A percentile compares a stretch with the other conserved stretches of the same genome.
phyloP scores from a whole-genome alignment of 768 basidiomycete species.

The Suillus clintonianus region DNA sequence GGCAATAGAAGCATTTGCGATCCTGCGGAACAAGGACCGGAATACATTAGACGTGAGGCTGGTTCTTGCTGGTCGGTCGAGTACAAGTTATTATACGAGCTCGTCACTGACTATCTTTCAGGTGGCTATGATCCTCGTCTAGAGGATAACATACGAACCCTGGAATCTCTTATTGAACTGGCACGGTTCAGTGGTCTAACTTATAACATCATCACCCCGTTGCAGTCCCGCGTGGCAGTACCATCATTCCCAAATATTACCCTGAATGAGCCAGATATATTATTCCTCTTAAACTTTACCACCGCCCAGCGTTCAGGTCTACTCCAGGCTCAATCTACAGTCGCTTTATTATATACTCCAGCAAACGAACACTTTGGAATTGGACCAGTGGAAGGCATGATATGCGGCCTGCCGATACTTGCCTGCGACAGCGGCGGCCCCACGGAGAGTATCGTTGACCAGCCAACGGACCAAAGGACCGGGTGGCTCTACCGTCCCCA shows the following conservation, averaged over 20 bases:
- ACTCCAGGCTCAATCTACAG: conserved; percentile 63
- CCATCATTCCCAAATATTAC: conserved; percentile 45
- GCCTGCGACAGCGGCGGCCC: conserved; percentile 90
- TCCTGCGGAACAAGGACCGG: conserved; percentile 38
- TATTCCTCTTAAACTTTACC: conserved; percentile 93
- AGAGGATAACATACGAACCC: conserved; percentile 77
- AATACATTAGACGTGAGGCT: conserved; percentile 53
- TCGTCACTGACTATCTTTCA: conserved; percentile 26
- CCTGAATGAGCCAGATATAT: conserved; percentile 53
- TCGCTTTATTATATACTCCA: conserved; percentile 89
- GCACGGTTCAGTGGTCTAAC: conserved; percentile 47
- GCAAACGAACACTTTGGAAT: conserved; percentile 97
- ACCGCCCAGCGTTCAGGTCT: conserved; percentile 82
- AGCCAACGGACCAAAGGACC: conserved; percentile 49
- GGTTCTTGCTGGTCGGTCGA: conserved; percentile 67
- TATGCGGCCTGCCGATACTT: conserved; percentile 85
- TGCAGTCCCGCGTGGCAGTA: conserved; percentile 37
- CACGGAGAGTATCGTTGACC: conserved; percentile 76
- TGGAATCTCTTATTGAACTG: conserved; percentile 57
- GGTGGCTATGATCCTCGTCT: conserved; percentile 91
- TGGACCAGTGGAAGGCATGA: conserved; percentile 93
- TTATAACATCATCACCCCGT: conserved; percentile 56
- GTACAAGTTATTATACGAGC: background rate
- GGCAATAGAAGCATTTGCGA: conserved; percentile 78
- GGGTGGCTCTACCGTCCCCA: conserved; percentile 77